Evolutionary conservation across 2,329 filamentous ascomycete species (phyloP).

Genomic region (Tolypocladium album): DNA sequence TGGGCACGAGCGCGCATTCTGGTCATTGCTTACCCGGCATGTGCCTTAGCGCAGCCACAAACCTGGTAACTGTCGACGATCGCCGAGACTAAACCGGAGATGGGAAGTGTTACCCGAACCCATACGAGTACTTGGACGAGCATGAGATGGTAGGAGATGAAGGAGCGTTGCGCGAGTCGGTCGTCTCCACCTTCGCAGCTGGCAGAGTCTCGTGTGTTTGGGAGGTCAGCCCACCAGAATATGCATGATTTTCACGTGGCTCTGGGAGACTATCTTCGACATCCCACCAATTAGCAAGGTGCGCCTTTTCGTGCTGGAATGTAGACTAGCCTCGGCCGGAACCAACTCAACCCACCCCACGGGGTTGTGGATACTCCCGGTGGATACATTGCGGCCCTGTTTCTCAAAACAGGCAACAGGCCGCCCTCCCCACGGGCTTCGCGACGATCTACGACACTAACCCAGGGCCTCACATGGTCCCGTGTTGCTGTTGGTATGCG

Average conservation of each 20-base stretch:
- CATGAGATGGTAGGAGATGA: neutral
- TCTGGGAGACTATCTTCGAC: neutral
- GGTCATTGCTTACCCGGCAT: neutral
- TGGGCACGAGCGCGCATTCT: neutral
- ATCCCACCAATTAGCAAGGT: neutral
- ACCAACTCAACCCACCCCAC: neutral
- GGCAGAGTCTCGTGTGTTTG: neutral
- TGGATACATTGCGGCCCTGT: neutral
- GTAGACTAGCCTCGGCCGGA: neutral
- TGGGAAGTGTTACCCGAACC: neutral
- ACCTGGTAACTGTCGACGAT: neutral
- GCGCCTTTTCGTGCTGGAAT: too few species aligned
- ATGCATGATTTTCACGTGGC: neutral
- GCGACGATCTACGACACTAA: neutral
- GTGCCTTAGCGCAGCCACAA: neutral
- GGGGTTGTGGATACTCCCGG: neutral
- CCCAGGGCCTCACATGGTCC: neutral
- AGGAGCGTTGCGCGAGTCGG: neutral
- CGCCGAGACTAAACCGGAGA: neutral
- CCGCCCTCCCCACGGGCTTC: neutral
- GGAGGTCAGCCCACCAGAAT: neutral
- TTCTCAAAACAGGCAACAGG: neutral
- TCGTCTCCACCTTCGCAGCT: neutral
- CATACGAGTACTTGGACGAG: neutral
- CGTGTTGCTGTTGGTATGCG: neutral